Conservation (phyloP, 805 yeast genomes). For the Sungouiella thailandica region DNA sequence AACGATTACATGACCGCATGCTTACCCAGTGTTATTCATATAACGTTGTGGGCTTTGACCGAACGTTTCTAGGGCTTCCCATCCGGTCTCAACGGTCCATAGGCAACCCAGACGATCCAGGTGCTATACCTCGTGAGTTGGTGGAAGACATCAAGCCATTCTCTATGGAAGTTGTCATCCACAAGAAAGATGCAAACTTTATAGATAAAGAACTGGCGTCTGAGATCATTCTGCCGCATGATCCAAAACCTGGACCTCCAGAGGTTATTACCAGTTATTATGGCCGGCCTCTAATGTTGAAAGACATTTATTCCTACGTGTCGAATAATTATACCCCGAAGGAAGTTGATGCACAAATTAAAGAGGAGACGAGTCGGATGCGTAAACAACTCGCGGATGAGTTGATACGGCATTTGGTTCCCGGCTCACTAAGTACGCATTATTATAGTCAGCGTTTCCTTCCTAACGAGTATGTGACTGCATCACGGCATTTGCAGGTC, state of each 20-base stretch:
- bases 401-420: slow-evolving; percentile 24
- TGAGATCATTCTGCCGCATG: slow-evolving; percentile 13
- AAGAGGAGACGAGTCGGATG: slow-evolving; percentile 25
- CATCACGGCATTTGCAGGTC: slow-evolving; percentile 9
- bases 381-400: slow-evolving; percentile 17
- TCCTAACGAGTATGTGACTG: slow-evolving; percentile 27
- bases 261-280: slow-evolving; percentile 11
- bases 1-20: slow-evolving; percentile 28
- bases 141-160: slow-evolving; percentile 32
- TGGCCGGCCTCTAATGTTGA: slow-evolving; percentile 22
- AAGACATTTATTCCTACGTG: slow-evolving; percentile 26
- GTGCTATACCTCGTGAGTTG: slow-evolving; percentile 32
- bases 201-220: slow-evolving; percentile 17
- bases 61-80: slow-evolving; percentile 35
- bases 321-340: slow-evolving; percentile 11
- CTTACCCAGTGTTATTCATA: slow-evolving; percentile 27
- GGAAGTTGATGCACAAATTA: slow-evolving; percentile 17
- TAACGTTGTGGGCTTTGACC: slow-evolving; percentile 40
- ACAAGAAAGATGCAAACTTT: slow-evolving; percentile 36
- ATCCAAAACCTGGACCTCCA: slow-evolving; percentile 10
- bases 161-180: slow-evolving; percentile 22
- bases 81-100: slow-evolving; percentile 20
- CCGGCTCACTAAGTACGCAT: too few relatives aligned
- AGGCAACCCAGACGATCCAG: slow-evolving; percentile 7
- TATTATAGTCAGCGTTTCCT: too few relatives aligned